Conservation (phyloP, 1,284 basidiomycete genomes). For the Ustilago lituana region DNA sequence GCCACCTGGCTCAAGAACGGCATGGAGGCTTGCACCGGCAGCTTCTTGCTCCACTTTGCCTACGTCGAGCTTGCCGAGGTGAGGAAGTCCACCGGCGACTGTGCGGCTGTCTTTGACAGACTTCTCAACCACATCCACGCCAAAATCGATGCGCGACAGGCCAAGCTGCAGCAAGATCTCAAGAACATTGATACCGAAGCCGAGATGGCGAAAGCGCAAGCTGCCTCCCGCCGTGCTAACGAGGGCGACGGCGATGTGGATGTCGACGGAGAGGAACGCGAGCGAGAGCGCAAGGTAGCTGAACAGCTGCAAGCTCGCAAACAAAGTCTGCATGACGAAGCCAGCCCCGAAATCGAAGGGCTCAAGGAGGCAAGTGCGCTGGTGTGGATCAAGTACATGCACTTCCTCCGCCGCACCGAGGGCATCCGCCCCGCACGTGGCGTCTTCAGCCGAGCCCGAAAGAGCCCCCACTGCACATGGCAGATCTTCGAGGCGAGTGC, state of each 20-base stretch:
- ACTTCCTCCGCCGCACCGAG: conserved; percentile 86
- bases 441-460: conserved; percentile 85
- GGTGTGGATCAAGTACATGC: conserved; percentile 86
- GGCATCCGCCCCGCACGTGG: conserved; percentile 80
- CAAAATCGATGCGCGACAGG: conserved; percentile 79
- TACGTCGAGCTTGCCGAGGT: conserved; percentile 85
- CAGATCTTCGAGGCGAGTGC: conserved; percentile 89
- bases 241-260: conserved; percentile 67
- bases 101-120: conserved; percentile 71
- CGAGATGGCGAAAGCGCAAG: conserved; percentile 42
- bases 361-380: conserved; percentile 70
- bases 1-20: conserved; percentile 82
- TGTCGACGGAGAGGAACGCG: conserved; percentile 69
- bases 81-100: conserved; percentile 67
- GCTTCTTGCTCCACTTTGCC: conserved; percentile 88
- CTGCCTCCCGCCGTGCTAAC: conserved; percentile 55
- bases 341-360: conserved; percentile 70
- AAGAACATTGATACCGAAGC: conserved; percentile 67
- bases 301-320: conserved; percentile 68
- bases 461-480: conserved; percentile 86
- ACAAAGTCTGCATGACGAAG: conserved; percentile 60
- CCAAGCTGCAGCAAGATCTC: conserved; percentile 70
- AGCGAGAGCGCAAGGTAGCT: conserved; percentile 72
- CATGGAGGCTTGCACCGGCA: conserved; percentile 85
- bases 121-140: conserved; percentile 77